A percentile compares a stretch with the other conserved stretches of the same genome.
These are phyloP conservation scores for Fusarium floridanum DNA, from an alignment of 2,329 filamentous ascomycete species.

Conservation along the genomic window DNA sequence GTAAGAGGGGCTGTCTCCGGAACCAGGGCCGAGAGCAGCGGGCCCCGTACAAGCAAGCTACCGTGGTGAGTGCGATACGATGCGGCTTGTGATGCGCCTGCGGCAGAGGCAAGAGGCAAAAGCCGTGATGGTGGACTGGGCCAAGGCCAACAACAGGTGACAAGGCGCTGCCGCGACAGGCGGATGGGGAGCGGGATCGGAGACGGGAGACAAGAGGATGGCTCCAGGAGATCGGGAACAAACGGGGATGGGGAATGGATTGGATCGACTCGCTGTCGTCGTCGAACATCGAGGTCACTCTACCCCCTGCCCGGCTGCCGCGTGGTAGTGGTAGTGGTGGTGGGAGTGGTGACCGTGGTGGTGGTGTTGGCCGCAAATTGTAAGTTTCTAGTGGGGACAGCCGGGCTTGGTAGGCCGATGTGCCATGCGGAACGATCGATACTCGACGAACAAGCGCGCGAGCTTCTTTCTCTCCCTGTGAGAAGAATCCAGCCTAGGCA, in stretches of 20 bases:
- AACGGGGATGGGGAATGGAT: constrained; percentile 19
- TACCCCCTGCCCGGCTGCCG: constrained; percentile 44
- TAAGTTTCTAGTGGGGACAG: constrained; percentile 41
- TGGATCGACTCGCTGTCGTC: constrained; percentile 29
- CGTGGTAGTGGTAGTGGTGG: constrained; percentile 42
- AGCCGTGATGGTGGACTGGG: constrained; percentile 39
- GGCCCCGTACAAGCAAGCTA: constrained; percentile 27
- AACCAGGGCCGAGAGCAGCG: constrained; percentile 42
- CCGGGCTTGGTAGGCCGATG: constrained; percentile 39
- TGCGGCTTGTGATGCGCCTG: constrained; percentile 40
- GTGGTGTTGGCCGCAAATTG: constrained; percentile 43
- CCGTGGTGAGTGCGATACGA: constrained; percentile 39
- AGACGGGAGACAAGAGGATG: constrained; percentile 14
- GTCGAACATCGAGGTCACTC: constrained; percentile 38
- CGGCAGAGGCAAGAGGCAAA: constrained; percentile 20
- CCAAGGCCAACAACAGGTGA: constrained; percentile 36
- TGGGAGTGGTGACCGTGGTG: constrained; percentile 45
- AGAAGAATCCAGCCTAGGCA: constrained; percentile 7
- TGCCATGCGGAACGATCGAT: constrained; percentile 41
- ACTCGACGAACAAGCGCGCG: constrained; percentile 41
- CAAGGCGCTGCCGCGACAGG: constrained; percentile 16
- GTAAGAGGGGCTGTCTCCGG: constrained; percentile 42
- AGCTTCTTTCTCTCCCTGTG: constrained; percentile 19
- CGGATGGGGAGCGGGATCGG: constrained; percentile 33
- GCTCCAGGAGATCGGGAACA: constrained; percentile 29